Conservation (phyloP, 192 early-diverging fungal species). For the Gonapodya prolifera region DNA sequence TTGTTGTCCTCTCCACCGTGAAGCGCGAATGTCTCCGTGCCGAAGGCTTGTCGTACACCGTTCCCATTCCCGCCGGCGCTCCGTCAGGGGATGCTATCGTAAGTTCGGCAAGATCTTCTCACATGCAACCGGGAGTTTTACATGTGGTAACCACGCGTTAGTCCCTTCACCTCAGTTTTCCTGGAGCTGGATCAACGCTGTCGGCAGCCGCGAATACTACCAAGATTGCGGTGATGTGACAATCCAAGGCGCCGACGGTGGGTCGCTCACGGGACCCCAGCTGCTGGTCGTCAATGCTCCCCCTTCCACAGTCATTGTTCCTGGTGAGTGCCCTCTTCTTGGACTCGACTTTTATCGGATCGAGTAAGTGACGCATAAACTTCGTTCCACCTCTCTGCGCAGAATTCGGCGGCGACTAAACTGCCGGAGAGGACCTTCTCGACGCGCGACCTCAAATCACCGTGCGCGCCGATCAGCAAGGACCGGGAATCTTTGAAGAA, state of each 20-base stretch:
- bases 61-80: conserved; percentile 28
- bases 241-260: not conserved
- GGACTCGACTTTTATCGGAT: too few relatives aligned
- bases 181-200: not conserved
- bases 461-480: not conserved
- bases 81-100: not conserved
- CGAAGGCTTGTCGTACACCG: conserved; percentile 15
- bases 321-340: too few relatives aligned
- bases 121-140: too few relatives aligned
- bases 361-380: too few relatives aligned
- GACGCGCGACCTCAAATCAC: not conserved
- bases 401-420: not conserved
- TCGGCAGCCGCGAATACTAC: conserved; percentile 2
- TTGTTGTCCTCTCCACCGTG: conserved; percentile 45
- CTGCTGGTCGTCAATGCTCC: not conserved
- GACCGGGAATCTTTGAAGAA: too few relatives aligned
- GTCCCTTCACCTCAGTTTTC: not conserved
- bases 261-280: not conserved
- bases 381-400: too few relatives aligned
- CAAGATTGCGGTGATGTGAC: not conserved
- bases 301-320: not conserved
- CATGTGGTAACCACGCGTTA: not conserved
- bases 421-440: not conserved
- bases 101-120: not conserved
- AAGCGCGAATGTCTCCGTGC: conserved; percentile 33